Conservation (phyloP, 139 green algal genomes). For the Chlamydomonas incerta region DNA sequence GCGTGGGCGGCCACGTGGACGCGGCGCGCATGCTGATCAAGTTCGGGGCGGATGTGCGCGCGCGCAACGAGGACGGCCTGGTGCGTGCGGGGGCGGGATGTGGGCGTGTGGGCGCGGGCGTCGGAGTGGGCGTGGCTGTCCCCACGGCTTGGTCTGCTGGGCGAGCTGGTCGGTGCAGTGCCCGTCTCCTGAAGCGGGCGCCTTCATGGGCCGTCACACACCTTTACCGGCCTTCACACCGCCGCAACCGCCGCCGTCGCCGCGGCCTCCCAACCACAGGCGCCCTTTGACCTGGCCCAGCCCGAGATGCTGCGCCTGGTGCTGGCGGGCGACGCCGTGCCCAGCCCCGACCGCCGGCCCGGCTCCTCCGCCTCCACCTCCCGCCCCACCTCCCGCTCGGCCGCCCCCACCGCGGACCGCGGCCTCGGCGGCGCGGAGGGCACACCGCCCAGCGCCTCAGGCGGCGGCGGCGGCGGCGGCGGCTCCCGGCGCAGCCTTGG, state of each 20-base stretch:
- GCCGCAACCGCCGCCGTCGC: no score
- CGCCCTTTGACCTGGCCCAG: slow-evolving; percentile 48
- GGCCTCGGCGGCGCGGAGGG: neutral
- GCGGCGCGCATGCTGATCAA: slow-evolving; percentile 42
- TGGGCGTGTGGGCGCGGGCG: no score
- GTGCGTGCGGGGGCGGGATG: no score
- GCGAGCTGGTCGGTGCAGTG: no score
- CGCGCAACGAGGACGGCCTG: slow-evolving; percentile 25
- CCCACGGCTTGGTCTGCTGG: no score
- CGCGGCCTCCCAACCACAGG: no score
- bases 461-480: neutral
- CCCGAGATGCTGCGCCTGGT: slow-evolving; percentile 32
- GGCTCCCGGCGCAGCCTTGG: neutral
- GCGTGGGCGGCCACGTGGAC: slow-evolving; percentile 46
- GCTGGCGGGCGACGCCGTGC: neutral
- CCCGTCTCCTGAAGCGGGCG: no score
- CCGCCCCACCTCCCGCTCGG: neutral
- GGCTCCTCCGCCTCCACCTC: neutral
- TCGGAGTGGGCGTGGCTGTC: no score
- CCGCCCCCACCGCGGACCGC: neutral
- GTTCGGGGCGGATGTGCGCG: slow-evolving; percentile 42
- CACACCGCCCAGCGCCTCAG: no score
- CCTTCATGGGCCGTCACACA: no score
- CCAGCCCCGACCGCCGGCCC: slow-evolving; percentile 1
- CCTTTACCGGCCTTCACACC: no score